Conservation (phyloP, 139 green algal species). For the Micractinium conductrix region DNA sequence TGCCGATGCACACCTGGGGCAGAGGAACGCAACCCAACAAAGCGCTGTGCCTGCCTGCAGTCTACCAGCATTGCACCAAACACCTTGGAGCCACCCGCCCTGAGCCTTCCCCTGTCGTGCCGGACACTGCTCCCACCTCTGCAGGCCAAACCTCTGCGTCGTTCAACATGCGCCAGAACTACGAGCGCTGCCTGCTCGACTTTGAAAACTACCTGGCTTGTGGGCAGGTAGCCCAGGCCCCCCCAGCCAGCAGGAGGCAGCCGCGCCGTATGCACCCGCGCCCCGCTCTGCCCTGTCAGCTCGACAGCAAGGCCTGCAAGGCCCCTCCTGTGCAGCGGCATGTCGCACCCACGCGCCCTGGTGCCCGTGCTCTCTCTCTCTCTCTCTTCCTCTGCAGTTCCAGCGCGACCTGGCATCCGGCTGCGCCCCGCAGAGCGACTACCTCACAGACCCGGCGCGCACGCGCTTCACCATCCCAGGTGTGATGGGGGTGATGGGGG, state of each 20-base stretch:
- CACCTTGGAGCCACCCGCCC: too few relatives aligned
- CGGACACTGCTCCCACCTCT: too few relatives aligned
- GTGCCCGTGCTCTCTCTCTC: too few relatives aligned
- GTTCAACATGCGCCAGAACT: conserved; percentile 81
- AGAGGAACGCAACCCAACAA: too few relatives aligned
- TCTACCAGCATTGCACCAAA: too few relatives aligned
- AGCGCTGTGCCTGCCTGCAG: too few relatives aligned
- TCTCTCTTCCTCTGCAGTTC: conserved; percentile 40
- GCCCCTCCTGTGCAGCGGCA: not conserved
- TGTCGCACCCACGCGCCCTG: not conserved
- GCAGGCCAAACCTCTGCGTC: conserved; percentile 72
- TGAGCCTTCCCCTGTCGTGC: too few relatives aligned
- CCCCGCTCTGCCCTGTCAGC: too few relatives aligned
- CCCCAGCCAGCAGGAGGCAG: not conserved
- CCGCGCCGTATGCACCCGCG: not conserved
- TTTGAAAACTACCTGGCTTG: conserved; percentile 81
- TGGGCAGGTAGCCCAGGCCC: conserved; percentile 16
- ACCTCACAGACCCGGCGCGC: conserved; percentile 28
- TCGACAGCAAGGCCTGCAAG: not conserved
- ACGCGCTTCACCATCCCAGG: conserved; percentile 41
- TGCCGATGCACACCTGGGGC: too few relatives aligned
- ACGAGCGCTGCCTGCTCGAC: conserved; percentile 81
- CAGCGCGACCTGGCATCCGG: conserved; percentile 44
- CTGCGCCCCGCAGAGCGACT: conserved; percentile 29
- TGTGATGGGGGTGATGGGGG: too few relatives aligned